phyloP scores from a whole-genome alignment of 352 stramenopile species.

The Globisporangium cederbergense region DNA sequence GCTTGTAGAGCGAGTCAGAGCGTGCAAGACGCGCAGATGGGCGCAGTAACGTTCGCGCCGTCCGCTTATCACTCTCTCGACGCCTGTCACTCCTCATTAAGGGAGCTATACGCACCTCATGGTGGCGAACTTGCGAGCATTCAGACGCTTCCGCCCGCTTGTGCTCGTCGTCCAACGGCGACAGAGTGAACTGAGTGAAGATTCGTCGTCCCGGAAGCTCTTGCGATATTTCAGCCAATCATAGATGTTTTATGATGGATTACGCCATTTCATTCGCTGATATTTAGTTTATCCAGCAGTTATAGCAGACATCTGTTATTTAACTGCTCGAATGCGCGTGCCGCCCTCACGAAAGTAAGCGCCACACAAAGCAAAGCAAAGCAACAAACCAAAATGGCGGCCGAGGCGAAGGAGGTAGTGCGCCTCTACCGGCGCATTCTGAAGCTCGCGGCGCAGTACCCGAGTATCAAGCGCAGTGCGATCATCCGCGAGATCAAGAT shows the following conservation, averaged over 20 bases:
- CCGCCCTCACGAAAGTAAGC: neutral
- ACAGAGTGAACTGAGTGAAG: constrained; percentile 12
- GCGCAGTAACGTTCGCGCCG: neutral
- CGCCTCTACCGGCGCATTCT: constrained; percentile 81
- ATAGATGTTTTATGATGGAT: no score
- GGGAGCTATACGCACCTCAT: constrained; percentile 37
- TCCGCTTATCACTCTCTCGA: neutral
- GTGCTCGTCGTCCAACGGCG: neutral
- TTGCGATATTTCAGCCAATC: constrained; percentile 1
- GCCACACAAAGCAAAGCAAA: constrained; percentile 16
- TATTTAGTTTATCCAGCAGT: no score
- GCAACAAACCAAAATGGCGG: constrained; percentile 5
- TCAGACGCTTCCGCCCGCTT: constrained; percentile 8
- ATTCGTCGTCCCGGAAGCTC: neutral
- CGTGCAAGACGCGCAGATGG: neutral
- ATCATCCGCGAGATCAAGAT: constrained; percentile 83
- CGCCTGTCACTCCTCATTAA: neutral
- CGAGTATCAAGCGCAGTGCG: constrained; percentile 80
- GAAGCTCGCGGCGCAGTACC: constrained; percentile 79
- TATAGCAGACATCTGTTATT: neutral
- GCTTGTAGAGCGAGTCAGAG: neutral
- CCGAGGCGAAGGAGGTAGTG: constrained; percentile 52
- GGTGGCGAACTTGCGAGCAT: constrained; percentile 19
- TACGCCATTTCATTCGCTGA: neutral
- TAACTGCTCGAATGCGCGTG: no score